phyloP scores from a whole-genome alignment of 2,329 filamentous ascomycete genomes.

The Sphaerostilbella broomeana region DNA sequence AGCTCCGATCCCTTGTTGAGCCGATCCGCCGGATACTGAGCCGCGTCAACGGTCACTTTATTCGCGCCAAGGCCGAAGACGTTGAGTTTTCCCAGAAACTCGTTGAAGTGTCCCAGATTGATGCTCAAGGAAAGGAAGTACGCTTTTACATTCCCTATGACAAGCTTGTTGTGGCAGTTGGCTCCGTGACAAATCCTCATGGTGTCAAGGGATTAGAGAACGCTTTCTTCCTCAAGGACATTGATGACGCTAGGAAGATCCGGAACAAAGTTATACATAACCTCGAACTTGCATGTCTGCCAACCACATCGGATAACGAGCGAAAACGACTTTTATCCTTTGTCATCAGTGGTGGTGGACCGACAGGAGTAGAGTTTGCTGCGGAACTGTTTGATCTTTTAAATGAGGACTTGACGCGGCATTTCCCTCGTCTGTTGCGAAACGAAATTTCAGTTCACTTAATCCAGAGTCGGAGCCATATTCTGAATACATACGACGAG shows the following conservation, averaged over 20 bases:
- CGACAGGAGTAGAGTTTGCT: constrained; percentile 95
- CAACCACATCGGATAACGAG: constrained; percentile 84
- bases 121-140: constrained; percentile 63
- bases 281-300: constrained; percentile 84
- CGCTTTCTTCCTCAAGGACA: constrained; percentile 92
- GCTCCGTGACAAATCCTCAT: constrained; percentile 88
- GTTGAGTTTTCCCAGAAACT: constrained; percentile 89
- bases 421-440: constrained; percentile 83
- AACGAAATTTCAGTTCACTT: constrained; percentile 98
- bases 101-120: constrained; percentile 73
- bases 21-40: constrained; percentile 80
- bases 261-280: constrained; percentile 85
- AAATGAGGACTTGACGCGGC: constrained; percentile 80
- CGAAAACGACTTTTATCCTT: constrained; percentile 84
- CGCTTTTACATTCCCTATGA: constrained; percentile 96
- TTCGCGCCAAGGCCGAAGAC: constrained; percentile 80
- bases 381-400: constrained; percentile 93
- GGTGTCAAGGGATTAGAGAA: constrained; percentile 92
- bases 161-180: constrained; percentile 88
- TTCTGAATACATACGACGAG: constrained; percentile 97
- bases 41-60: constrained; percentile 76
- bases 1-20: constrained; percentile 85
- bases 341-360: constrained; percentile 90
- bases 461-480: constrained; percentile 90
- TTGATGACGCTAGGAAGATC: constrained; percentile 84